Base-by-base conservation (phyloP, 1,284 basidiomycete species). In the Ustilago nuda region DNA sequence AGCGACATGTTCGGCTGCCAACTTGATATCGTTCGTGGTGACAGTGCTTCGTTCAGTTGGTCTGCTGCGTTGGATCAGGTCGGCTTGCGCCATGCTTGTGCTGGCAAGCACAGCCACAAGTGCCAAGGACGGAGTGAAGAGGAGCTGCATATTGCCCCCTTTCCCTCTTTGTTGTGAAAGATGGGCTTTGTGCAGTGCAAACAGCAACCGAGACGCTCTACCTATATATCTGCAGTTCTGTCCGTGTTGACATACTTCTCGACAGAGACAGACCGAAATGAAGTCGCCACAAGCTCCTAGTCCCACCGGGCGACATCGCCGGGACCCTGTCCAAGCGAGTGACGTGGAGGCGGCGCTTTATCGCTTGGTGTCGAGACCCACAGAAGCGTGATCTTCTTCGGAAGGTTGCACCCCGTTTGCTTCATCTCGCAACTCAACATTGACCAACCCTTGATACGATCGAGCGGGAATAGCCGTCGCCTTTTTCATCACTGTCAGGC, bases 11-110 rank as follows among this genome's bases (percentile, higher is more conserved):
- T 63, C 23, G 56, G 62, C 62, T 33, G 60, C 52, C 0, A 60
- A 56, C 23, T 63, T 66, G 60, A 72, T 12, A 30, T 72, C 69
- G 30, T 50, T 45, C 0, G 19, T 32, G 15, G 45, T 60, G 60
- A 66, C 55, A 19, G 35, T 32, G 0, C 32, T 32, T 30, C 35
- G 11, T n/a, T n/a, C 8, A 23, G 54, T 9, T 4, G 54, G 8
- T 9, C 15, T 19, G 5, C 19, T 5, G 41, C 27, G 45, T 7
- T 13, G 45, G 39, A 30, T 11, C 33, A 55, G 45, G 37, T 35
- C 30, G 32, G 43, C 56, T n/a, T 45, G 35, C 23, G n/a, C 11
- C 8, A 37, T 8, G 11, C 17, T 7, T 11, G 35, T n/a, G 36
- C 15, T 30, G n/a, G 7, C 33, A 6, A 37, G 19, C 17, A 19